Evolutionary conservation across 805 yeast species (phyloP).

Genomic region (Blastobotrys parvus): DNA sequence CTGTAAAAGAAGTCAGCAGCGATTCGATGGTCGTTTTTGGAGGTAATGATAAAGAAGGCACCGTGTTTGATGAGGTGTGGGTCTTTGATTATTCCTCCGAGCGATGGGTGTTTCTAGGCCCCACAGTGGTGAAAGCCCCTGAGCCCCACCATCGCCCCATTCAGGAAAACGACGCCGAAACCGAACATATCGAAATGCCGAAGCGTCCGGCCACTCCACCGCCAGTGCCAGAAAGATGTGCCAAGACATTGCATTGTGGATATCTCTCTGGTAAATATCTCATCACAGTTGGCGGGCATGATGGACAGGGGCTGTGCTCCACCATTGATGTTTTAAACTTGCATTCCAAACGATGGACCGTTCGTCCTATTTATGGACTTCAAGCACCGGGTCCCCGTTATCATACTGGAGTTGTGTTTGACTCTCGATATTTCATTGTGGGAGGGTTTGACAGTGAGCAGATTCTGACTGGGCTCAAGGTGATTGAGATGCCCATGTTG

Average conservation of each 20-base stretch:
- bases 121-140: not conserved
- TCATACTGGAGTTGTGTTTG: slow-evolving; percentile 14
- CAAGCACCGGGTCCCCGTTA: slow-evolving; percentile 16
- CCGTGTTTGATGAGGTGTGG: slow-evolving; percentile 15
- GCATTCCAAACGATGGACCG: slow-evolving; percentile 11
- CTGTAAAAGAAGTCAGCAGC: not conserved
- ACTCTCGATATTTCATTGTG: slow-evolving; percentile 15
- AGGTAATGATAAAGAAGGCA: slow-evolving; percentile 10
- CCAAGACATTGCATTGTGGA: slow-evolving; percentile 15
- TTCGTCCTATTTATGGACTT: slow-evolving; percentile 15
- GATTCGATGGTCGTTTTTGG: slow-evolving; percentile 16
- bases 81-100: slow-evolving; percentile 9
- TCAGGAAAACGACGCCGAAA: not conserved
- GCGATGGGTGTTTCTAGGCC: slow-evolving; percentile 10
- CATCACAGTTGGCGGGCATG: slow-evolving; percentile 19
- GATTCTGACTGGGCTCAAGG: slow-evolving; percentile 10
- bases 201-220: not conserved
- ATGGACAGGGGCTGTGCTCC: slow-evolving; percentile 13
- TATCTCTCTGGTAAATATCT: slow-evolving; percentile 12
- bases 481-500: slow-evolving; percentile 15
- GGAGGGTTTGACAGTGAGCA: slow-evolving; percentile 17
- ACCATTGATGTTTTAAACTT: slow-evolving; percentile 13
- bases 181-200: not conserved
- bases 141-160: too few relatives aligned
- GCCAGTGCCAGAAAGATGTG: not conserved